phyloP scores from a whole-genome alignment of 208 protist species.

The Acanthamoeba lenticulata region DNA sequence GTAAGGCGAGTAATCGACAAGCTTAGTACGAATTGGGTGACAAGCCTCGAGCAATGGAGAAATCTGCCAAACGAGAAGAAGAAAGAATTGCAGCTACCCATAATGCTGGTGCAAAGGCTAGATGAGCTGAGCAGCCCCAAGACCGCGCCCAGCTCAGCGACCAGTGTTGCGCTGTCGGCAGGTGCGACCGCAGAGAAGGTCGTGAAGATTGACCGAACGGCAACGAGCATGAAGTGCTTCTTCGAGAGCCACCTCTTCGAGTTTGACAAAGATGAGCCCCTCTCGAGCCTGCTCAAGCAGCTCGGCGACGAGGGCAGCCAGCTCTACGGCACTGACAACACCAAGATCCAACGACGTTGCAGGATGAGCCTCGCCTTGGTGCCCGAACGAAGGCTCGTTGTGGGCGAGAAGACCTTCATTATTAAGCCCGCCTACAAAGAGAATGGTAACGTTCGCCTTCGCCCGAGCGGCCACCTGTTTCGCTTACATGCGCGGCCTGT shows the following conservation, averaged over 20 bases:
- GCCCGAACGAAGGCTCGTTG: neutral
- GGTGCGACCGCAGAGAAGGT: neutral
- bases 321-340: neutral
- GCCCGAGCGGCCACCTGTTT: no score
- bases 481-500: neutral
- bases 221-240: neutral
- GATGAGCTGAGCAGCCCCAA: neutral
- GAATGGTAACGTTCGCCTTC: neutral
- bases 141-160: neutral
- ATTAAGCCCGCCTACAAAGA: neutral
- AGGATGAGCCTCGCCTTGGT: constrained; percentile 4
- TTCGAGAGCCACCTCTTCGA: neutral
- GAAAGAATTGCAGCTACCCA: constrained; percentile 14
- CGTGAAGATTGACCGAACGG: neutral
- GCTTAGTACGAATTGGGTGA: neutral
- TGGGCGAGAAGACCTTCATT: neutral
- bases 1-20: neutral
- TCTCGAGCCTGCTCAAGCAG: constrained; percentile 14
- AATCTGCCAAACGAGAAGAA: neutral
- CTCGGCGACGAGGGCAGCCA: neutral
- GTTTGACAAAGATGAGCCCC: constrained; percentile 3
- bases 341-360: neutral
- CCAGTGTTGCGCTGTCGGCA: neutral
- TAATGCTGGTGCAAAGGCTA: neutral
- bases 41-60: neutral